Evolutionary conservation across 2,329 filamentous ascomycete genomes (phyloP).

Genomic region (Mariannaea sp.): DNA sequence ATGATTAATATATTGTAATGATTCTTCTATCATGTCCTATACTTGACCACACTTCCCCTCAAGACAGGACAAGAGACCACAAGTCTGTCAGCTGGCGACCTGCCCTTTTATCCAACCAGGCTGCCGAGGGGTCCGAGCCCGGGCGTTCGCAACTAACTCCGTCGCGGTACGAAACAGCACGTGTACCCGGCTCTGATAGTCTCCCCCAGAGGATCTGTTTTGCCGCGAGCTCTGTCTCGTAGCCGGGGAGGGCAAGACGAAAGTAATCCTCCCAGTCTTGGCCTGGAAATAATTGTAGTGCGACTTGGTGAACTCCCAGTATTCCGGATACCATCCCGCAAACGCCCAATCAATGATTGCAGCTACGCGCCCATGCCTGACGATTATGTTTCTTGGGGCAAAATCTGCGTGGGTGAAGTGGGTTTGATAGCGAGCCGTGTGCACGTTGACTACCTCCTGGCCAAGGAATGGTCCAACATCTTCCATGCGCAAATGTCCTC

Average conservation of each 20-base stretch:
- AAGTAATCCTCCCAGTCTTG: constrained; percentile 32
- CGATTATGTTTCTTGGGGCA: constrained; percentile 37
- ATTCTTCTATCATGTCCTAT: not conserved
- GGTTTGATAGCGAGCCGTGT: constrained; percentile 30
- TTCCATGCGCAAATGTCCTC: constrained; percentile 30
- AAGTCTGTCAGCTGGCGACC: not conserved
- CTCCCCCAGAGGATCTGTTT: constrained; percentile 31
- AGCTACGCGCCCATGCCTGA: constrained; percentile 32
- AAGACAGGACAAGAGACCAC: not conserved
- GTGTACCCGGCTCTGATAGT: constrained; percentile 30
- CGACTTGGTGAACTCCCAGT: constrained; percentile 41
- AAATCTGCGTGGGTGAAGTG: constrained; percentile 38
- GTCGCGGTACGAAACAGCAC: constrained; percentile 13
- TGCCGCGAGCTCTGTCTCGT: constrained; percentile 34
- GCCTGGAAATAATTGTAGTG: constrained; percentile 29
- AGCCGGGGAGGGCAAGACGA: constrained; percentile 26
- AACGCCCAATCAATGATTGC: constrained; percentile 42
- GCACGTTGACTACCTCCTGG: constrained; percentile 31
- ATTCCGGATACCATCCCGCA: constrained; percentile 44
- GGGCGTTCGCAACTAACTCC: constrained; percentile 7
- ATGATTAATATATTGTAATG: not conserved
- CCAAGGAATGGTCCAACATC: constrained; percentile 32
- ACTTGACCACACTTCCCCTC: not conserved
- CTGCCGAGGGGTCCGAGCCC: constrained; percentile 29
- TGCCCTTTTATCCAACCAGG: constrained; percentile 32